Conservation (phyloP, 768 basidiomycete species). For the Mycena maculata region DNA sequence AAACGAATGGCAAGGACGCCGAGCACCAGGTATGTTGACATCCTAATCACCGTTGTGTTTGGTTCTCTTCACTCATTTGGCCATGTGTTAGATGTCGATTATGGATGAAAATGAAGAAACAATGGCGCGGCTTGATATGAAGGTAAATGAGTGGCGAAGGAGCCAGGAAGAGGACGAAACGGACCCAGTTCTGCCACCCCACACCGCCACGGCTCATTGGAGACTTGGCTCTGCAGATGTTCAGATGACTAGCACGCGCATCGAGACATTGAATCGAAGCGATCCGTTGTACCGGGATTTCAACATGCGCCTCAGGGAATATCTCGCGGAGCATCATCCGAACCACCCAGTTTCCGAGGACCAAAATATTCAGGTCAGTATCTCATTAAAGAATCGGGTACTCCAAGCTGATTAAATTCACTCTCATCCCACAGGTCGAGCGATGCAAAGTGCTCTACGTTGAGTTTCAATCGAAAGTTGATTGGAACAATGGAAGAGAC, state of each 20-base stretch:
- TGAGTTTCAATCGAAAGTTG: too few relatives aligned
- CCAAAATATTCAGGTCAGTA: constrained; percentile 6
- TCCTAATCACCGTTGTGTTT: background rate
- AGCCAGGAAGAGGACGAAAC: constrained; percentile 4
- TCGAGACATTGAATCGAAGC: background rate
- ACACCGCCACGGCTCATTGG: constrained; percentile 2
- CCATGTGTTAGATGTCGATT: constrained; percentile 12
- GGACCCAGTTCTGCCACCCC: background rate
- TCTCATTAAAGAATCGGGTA: background rate
- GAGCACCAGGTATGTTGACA: constrained; percentile 20
- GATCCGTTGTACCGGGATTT: constrained; percentile 16
- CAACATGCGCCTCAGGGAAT: constrained; percentile 20
- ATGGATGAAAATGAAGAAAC: constrained; percentile 28
- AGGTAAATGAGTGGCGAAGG: constrained; percentile 10
- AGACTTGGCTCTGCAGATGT: constrained; percentile 13
- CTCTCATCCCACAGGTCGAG: background rate
- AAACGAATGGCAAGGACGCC: constrained; percentile 21
- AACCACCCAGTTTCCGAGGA: background rate
- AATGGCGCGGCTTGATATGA: constrained; percentile 23
- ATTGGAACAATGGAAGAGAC: too few relatives aligned
- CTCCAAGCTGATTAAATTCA: background rate
- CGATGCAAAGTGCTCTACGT: too few relatives aligned
- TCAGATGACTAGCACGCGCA: background rate
- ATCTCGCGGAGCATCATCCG: constrained; percentile 10
- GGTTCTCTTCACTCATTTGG: background rate